Evolutionary conservation across 306 rosid species (phyloP).

Genomic region (Vigna mungo): DNA sequence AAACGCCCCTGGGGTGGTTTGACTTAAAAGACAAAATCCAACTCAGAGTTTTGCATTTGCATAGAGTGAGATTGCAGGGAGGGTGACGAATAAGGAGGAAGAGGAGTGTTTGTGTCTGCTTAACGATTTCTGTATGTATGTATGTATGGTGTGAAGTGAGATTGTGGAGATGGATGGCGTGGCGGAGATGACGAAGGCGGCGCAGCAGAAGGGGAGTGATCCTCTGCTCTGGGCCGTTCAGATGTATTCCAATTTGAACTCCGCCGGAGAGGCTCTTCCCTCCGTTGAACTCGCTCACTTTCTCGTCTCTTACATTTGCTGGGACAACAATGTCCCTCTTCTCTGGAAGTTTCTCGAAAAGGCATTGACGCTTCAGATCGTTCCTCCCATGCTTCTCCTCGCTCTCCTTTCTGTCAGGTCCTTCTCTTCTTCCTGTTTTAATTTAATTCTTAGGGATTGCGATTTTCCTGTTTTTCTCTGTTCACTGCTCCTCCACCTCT

Average conservation of each 20-base stretch:
- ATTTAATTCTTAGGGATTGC: background rate
- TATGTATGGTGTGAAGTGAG: background rate
- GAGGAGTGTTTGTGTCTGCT: background rate
- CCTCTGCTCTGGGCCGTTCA: slow-evolving; percentile 89
- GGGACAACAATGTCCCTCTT: slow-evolving; percentile 93
- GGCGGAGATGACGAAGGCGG: slow-evolving; percentile 68
- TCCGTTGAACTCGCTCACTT: slow-evolving; percentile 76
- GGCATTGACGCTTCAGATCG: slow-evolving; percentile 71
- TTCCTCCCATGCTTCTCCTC: slow-evolving; percentile 85
- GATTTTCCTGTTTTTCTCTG: background rate
- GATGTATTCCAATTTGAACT: slow-evolving; percentile 71
- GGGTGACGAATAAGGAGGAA: too few species aligned
- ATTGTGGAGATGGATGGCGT: slow-evolving; percentile 56
- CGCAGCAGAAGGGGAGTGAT: slow-evolving; percentile 82
- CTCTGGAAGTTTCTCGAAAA: slow-evolving; percentile 93
- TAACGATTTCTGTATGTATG: background rate
- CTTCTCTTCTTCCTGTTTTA: background rate
- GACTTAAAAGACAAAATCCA: slow-evolving; percentile 41
- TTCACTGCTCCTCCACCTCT: background rate
- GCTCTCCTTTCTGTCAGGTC: slow-evolving; percentile 85
- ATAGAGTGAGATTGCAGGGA: too few species aligned
- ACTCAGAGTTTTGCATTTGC: background rate
- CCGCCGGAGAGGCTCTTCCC: slow-evolving; percentile 79
- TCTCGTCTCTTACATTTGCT: slow-evolving; percentile 83
- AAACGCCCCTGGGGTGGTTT: background rate